Evolutionary conservation across 2,329 filamentous ascomycete species (phyloP).

Genomic region (Pleochaeta shiraiana): DNA sequence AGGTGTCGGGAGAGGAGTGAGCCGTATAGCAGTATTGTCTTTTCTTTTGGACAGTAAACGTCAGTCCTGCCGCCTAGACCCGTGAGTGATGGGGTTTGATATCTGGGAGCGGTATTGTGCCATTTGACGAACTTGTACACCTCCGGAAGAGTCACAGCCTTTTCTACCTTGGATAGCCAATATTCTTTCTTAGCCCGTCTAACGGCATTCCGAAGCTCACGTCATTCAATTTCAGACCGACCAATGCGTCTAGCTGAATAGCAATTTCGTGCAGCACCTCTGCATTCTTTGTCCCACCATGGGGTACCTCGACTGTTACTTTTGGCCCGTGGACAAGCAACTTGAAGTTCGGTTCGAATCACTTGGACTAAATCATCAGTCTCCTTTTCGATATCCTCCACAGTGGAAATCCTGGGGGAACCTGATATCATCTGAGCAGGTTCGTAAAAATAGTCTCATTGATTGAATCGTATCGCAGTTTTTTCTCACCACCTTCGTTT

Average conservation of each 20-base stretch:
- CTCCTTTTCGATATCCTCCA: neutral
- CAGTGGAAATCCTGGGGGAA: neutral
- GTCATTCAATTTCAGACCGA: neutral
- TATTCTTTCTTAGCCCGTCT: neutral
- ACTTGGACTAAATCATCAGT: neutral
- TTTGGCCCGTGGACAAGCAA: neutral
- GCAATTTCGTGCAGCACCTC: neutral
- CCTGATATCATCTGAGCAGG: neutral
- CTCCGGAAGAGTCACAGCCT: neutral
- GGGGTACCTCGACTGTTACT: neutral
- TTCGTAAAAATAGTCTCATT: neutral
- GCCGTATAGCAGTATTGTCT: neutral
- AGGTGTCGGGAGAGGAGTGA: neutral
- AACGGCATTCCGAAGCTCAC: neutral
- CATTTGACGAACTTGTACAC: neutral
- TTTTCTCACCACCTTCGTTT: neutral
- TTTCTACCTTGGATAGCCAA: neutral
- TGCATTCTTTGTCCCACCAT: neutral
- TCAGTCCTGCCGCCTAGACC: neutral
- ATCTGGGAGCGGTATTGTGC: neutral
- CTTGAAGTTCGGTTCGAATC: neutral
- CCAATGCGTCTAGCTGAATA: neutral
- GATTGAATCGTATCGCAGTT: neutral
- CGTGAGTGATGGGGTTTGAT: neutral
- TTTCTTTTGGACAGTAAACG: neutral